phyloP scores from a whole-genome alignment of 148 eudicot genomes.

The Vaccinium vitisidaea region DNA sequence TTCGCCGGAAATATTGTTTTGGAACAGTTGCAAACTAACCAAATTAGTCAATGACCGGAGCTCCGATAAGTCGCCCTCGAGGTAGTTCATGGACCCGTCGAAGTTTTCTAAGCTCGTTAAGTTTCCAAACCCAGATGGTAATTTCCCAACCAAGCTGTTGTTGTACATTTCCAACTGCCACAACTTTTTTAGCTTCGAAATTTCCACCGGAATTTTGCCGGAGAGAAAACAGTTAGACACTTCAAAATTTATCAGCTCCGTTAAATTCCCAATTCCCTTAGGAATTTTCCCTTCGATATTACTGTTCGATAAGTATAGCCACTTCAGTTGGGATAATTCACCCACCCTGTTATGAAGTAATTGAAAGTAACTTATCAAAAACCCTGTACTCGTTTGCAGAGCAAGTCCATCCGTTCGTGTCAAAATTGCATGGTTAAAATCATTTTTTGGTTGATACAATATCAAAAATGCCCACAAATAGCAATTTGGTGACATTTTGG shows the following conservation, averaged over 20 bases:
- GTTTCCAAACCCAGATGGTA: conserved; percentile 69
- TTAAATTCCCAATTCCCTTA: conserved; percentile 51
- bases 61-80: conserved; percentile 66
- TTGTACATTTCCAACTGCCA: conserved; percentile 63
- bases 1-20: conserved; percentile 57
- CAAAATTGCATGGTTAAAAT: too few species aligned
- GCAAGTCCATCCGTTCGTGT: too few species aligned
- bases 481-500: too few species aligned
- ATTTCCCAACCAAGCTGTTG: conserved; percentile 53
- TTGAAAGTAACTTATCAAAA: not conserved
- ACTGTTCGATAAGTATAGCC: conserved; percentile 70
- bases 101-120: conserved; percentile 52
- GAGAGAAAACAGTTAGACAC: conserved; percentile 38
- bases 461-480: too few species aligned
- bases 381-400: not conserved
- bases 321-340: conserved; percentile 32
- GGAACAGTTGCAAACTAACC: conserved; percentile 51
- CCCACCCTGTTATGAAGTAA: conserved; percentile 19
- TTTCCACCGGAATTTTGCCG: conserved; percentile 62
- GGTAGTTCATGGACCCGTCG: conserved; percentile 60
- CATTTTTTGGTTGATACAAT: too few species aligned
- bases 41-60: conserved; percentile 43
- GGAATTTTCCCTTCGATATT: conserved; percentile 65
- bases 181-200: conserved; percentile 56
- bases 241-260: conserved; percentile 49